Base-by-base conservation (phyloP, 73 alveolate genomes). In the Paramecium sonneborni region DNA sequence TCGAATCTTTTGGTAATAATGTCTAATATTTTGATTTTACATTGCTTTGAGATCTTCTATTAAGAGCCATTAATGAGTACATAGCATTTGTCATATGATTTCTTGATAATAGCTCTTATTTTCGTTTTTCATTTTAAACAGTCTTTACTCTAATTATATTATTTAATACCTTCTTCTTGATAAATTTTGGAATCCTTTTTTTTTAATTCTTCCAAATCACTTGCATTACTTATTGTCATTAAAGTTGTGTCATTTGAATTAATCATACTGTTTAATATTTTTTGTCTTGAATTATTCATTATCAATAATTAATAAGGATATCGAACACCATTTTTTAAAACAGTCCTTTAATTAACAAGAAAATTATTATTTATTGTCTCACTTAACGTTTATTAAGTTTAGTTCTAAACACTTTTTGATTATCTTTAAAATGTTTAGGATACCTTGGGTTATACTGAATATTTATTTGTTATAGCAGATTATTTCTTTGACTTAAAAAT, bases 241-340 rank as follows among this genome's bases (percentile, higher is more conserved):
- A 62, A 32, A 62, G 48, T 62, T 3, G 39, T 62, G 1, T 62
- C 84, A 26, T 26, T 62, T 1, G 84, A 62, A 62, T 62, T 62
- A 12, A 62, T 62, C 84, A 62, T 62, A 26, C 84, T 62, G 1
- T 32, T 62, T 26, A 62, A 8, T 38, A 72, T 72, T 38, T 72
- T 35, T 37, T 72, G 8, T 34, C 86, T 72, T 34, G 52, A 72
- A 34, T 72, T n/a, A 38, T 72, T 32, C 58, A 72, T 72, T 37
- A 72, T 34, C 32, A 35, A 72, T 10, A 72, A 72, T 72, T 38
- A n/a, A 72, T 72, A 72, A n/a, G 86, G 86, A 72, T 72, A 72
- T 72, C 11, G 12, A 35, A 72, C 86, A 2, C 86, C 86, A 72
- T 72, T 38, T 72, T 72, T 34, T 72, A 72, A 10, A 12, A 32